Conservation (phyloP, 2,329 filamentous ascomycete species). For the Nemania sp. region DNA sequence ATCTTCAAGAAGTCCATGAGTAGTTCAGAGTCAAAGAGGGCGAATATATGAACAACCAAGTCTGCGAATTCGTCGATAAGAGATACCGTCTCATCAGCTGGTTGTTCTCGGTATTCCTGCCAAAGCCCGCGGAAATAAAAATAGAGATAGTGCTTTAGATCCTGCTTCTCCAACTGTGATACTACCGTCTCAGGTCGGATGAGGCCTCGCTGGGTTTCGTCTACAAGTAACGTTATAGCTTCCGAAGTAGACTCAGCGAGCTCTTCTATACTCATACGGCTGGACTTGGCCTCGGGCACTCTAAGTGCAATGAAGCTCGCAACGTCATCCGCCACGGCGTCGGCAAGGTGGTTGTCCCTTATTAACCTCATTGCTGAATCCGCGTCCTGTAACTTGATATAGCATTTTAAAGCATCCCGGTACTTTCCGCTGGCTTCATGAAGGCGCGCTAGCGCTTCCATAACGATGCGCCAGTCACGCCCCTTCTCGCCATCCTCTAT, state of each 20-base stretch:
- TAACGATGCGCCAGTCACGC: slow-evolving; percentile 89
- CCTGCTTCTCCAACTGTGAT: slow-evolving; percentile 76
- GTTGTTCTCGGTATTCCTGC: slow-evolving; percentile 72
- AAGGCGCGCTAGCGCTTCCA: slow-evolving; percentile 85
- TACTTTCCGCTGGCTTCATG: slow-evolving; percentile 85
- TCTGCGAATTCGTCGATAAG: slow-evolving; percentile 91
- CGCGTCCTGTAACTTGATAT: slow-evolving; percentile 91
- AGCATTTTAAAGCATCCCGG: slow-evolving; percentile 86
- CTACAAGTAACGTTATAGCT: slow-evolving; percentile 85
- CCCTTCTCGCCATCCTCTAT: slow-evolving; percentile 78
- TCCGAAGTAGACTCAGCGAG: slow-evolving; percentile 85
- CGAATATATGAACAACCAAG: slow-evolving; percentile 86
- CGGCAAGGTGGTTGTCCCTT: slow-evolving; percentile 87
- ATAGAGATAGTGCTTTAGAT: slow-evolving; percentile 81
- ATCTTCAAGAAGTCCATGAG: slow-evolving; percentile 89
- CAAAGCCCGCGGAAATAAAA: slow-evolving; percentile 92
- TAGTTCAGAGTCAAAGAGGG: slow-evolving; percentile 80
- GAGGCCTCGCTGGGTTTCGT: slow-evolving; percentile 90
- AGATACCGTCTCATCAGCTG: slow-evolving; percentile 70
- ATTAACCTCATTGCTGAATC: slow-evolving; percentile 90
- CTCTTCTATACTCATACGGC: slow-evolving; percentile 74
- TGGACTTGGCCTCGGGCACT: slow-evolving; percentile 78
- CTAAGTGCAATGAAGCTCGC: slow-evolving; percentile 87
- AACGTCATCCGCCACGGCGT: slow-evolving; percentile 90
- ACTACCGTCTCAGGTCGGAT: slow-evolving; percentile 84